phyloP scores from a whole-genome alignment of 345 rosid genomes.

The Sisymbrium altissimum region DNA sequence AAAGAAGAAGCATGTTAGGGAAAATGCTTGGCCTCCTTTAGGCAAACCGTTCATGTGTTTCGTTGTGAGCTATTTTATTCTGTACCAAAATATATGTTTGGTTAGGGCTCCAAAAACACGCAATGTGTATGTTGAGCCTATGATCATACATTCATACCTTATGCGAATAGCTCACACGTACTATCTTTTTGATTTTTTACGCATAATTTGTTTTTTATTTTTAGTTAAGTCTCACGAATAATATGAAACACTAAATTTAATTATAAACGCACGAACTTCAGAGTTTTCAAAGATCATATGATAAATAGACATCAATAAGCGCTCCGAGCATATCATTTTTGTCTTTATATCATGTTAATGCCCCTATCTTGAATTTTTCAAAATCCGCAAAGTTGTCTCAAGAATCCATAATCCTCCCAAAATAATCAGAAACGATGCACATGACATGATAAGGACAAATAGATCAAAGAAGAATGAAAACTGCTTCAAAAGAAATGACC shows the following conservation, averaged over 20 bases:
- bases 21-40: constrained; percentile 23
- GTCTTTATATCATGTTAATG: neutral
- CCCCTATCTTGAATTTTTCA: too few species aligned
- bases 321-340: neutral
- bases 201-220: neutral
- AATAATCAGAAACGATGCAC: too few species aligned
- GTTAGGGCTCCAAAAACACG: constrained; percentile 21
- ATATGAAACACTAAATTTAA: neutral
- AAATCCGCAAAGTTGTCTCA: too few species aligned
- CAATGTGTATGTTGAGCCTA: constrained; percentile 9
- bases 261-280: neutral
- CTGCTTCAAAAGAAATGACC: too few species aligned
- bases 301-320: neutral
- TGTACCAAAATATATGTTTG: constrained; percentile 10
- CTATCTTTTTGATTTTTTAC: neutral
- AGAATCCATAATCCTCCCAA: too few species aligned
- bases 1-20: constrained; percentile 18
- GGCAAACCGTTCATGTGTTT: constrained; percentile 24
- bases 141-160: constrained; percentile 10
- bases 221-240: neutral
- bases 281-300: neutral
- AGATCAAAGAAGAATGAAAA: too few species aligned
- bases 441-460: too few species aligned
- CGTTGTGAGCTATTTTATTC: neutral
- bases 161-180: neutral